Percentiles rank a stretch among this genome's conserved stretches.
phyloP scores from a whole-genome alignment of 108 stramenopile species.

The Chaetoceros muelleri region DNA sequence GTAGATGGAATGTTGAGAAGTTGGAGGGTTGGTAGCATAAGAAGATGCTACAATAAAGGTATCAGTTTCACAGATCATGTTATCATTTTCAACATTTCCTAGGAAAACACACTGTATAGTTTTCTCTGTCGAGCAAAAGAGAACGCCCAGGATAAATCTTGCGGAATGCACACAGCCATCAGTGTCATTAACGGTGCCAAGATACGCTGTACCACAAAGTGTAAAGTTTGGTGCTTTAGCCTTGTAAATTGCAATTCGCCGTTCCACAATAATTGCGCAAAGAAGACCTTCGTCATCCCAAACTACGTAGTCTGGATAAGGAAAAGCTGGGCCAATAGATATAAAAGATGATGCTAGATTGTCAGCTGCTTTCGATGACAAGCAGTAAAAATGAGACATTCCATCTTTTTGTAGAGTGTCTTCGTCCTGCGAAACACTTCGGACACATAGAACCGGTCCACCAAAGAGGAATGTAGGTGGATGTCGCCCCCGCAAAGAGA shows the following conservation, averaged over 20 bases:
- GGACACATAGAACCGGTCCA: slow-evolving; percentile 72
- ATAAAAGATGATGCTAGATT: slow-evolving; percentile 33
- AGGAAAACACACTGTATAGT: slow-evolving; percentile 62
- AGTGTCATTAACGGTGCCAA: slow-evolving; percentile 17
- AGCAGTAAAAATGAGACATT: slow-evolving; percentile 53
- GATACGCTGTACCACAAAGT: slow-evolving; percentile 42
- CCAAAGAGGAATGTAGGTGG: slow-evolving; percentile 60
- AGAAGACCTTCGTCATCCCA: slow-evolving; percentile 76
- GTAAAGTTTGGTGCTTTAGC: slow-evolving; percentile 49
- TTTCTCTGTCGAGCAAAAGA: slow-evolving; percentile 56
- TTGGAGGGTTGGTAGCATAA: slow-evolving; percentile 20
- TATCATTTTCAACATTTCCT: slow-evolving; percentile 41
- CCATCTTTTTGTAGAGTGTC: slow-evolving; percentile 33
- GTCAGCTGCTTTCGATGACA: slow-evolving; percentile 22
- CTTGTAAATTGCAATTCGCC: slow-evolving; percentile 57
- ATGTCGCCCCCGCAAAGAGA: slow-evolving; percentile 48
- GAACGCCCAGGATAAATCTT: slow-evolving; percentile 64
- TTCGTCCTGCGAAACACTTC: slow-evolving; percentile 20
- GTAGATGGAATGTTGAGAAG: slow-evolving; percentile 4
- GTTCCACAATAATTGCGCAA: slow-evolving; percentile 51
- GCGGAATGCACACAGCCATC: slow-evolving; percentile 39
- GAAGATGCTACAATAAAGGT: slow-evolving; percentile 48
- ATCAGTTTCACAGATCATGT: slow-evolving; percentile 48
- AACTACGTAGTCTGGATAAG: slow-evolving; percentile 62
- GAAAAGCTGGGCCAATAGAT: slow-evolving; percentile 60